Base-by-base conservation (phyloP, 2,329 filamentous ascomycete species). In the Cadophora gregata region DNA sequence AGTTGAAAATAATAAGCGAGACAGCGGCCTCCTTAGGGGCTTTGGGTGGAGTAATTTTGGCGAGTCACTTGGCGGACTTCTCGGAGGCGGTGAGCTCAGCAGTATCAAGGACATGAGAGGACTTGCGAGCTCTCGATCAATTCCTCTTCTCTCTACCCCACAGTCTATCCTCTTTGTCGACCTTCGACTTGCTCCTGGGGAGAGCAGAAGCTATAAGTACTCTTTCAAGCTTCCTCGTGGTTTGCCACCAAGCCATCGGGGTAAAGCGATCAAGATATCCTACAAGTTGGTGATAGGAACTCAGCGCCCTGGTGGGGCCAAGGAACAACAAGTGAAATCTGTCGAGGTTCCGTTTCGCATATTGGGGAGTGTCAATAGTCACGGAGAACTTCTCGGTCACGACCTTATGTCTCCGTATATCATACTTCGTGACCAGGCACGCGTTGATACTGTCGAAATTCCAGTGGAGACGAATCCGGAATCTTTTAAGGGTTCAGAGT, bases 151-250 rank as follows among this genome's bases (percentile, higher is more conserved):
- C n/a, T 96, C 93, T 19, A 98, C 95, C 5, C 94, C 95, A 1
- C 96, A 98, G 79, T 97, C 93, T 1, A 93, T 99, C 68, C 81
- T 99, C 14, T 99, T 99, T 78, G 96, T 99, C 62, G 94, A 99
- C 78, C 82, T 99, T 64, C 89, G 91, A 73, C 85, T 99, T 25
- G 90, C 86, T 7, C 94, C 96, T 0, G 96, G 95, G 1, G 93
- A 99, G 79, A 96, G 93, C 78, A 90, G 88, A 73, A 91, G 89
- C 58, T 99, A 91, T 75, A 92, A 91, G 59, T 99, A 97, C 78
- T 86, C 88, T 0, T 97, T 97, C 77, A 90, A 86, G 53, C 81
- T 99, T 63, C 96, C 96, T 0, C 90, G 89, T 75, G 95, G 95
- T 0, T 80, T 99, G n/a, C 96, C 96, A 25, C 95, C 96, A 7